Base-by-base conservation (phyloP, 176 grass and related monocot genomes). In the Calamus simplicifolius region DNA sequence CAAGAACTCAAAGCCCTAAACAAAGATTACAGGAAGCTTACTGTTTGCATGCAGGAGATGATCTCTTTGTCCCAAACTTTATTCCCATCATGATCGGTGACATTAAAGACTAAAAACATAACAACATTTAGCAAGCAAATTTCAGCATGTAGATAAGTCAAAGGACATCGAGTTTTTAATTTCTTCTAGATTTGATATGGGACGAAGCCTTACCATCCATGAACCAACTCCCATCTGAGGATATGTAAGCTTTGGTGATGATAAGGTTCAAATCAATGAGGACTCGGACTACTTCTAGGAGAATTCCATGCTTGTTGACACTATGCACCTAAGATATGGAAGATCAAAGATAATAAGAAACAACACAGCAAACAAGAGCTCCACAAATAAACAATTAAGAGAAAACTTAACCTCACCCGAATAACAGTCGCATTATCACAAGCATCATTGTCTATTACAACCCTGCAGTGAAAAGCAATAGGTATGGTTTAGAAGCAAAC, bases 211-310 rank as follows among this genome's bases (percentile, higher is more conserved):
- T 30, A 95, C 90, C 90, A 31, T 95, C 82, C 90, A 95, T 95
- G 68, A 89, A 95, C 90, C 90, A 95, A 76, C 17, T 81, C 50
- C 90, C 90, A 76, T 95, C 90, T 29, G 85, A 89, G 19, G 90
- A 81, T 49, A 95, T 86, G 66, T 95, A 95, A 0, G 79, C 90
- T 68, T 95, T 95, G 52, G 69, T 73, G 73, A 95, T 89, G 57
- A 89, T 67, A 52, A 95, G 80, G 61, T 86, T 81, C 52, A 89
- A 77, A 81, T 95, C 90, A 52, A 85, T 74, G 64, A 95, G 85
- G 54, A 95, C 85, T 87, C 89, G 90, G 21, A 95, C 74, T 54
- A 95, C 90, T 60, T 81, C 82, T 13, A 95, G 79, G 4, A 95
- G 82, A 59, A 68, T 84, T 51, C 85, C 90, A 59, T 95, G 85